Base-by-base conservation (phyloP, 371 early-diverging fungal species). In the Fennellomyces sp. region DNA sequence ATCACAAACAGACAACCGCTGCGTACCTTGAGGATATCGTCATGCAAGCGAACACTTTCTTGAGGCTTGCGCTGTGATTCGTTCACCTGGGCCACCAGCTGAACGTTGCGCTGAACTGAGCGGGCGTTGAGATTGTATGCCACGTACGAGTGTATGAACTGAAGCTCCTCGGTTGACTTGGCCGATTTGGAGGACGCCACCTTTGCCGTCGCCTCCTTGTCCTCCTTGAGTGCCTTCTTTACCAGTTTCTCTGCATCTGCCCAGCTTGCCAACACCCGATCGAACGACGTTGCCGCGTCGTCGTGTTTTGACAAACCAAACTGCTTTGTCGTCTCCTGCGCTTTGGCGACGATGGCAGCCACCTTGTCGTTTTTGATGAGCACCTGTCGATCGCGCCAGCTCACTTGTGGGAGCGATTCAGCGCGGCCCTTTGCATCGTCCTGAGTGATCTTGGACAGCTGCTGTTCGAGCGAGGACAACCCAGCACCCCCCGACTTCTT, bases 171-270 rank as follows among this genome's bases (percentile, higher is more conserved):
- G 0, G 88, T 86, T 19, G 77, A 78, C 56, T 84, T 78, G 29
- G 82, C 87, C 5, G 88, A 87, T 69, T 87, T 88, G 7, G 89
- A 88, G 0, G 91, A 91, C 26, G 82, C 81, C 29, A 90, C 84
- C 64, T 89, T 89, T 21, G 87, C 84, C 1, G 82, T 77, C 0
- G 90, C 88, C 39, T 78, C 75, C 66, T 79, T 80, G 49, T 89
- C 85, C 39, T 90, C 88, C 61, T 84, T 85, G 17, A 91, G 49
- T 23, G 84, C 85, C 47, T 72, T 75, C 58, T 84, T 84, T 31
- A 82, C 83, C 19, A 82, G 42, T 52, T 83, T 84, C 50, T 87
- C 84, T 0, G 88, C 87, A 28, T 86, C 86, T 31, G 82, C 75
- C 75, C 78, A 87, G 5, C 74, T 80, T 26, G 75, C 73, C 28